Evolutionary conservation across 1,139 yeast species (phyloP).

Genomic region (Kodamaea sp.): DNA sequence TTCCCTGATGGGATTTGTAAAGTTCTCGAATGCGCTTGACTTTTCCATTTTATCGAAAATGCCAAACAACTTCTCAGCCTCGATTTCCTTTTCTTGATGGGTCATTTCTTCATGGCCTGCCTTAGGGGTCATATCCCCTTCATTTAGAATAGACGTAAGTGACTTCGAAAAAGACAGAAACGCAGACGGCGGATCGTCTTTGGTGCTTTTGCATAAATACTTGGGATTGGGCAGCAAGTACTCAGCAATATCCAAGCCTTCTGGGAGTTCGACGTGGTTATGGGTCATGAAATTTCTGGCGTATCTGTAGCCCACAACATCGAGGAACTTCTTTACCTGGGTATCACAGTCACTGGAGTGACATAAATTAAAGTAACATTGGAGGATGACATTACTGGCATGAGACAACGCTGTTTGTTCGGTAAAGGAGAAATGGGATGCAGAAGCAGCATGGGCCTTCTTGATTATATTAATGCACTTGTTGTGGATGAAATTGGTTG

Average conservation of each 20-base stretch:
- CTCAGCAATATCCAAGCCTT: conserved; percentile 17
- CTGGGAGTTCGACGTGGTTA: conserved; percentile 18
- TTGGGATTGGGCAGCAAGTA: conserved; percentile 17
- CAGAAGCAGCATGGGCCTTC: conserved; percentile 1
- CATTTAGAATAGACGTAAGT: conserved; percentile 9
- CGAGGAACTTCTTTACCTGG: conserved; percentile 18
- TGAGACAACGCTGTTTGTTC: conserved; percentile 8
- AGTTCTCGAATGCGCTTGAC: conserved; percentile 44
- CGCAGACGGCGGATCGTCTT: conserved; percentile 6
- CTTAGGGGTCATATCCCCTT: conserved; percentile 8
- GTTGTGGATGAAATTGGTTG: conserved; percentile 1
- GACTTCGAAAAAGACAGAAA: conserved; percentile 10
- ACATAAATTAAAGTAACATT: conserved; percentile 20
- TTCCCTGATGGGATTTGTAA: conserved; percentile 42
- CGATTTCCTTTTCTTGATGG: conserved; percentile 54
- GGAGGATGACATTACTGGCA: conserved; percentile 20
- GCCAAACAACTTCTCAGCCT: conserved; percentile 52
- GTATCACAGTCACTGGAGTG: conserved; percentile 11
- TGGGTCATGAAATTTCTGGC: conserved; percentile 18
- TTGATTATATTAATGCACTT: conserved; percentile 2
- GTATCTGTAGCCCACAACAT: conserved; percentile 26
- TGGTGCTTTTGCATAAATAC: conserved; percentile 2
- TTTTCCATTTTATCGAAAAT: conserved; percentile 51
- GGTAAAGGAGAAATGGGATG: neutral
- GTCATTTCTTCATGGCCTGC: conserved; percentile 27